phyloP scores from a whole-genome alignment of 1,284 basidiomycete species.

The Rhodofomes roseus region DNA sequence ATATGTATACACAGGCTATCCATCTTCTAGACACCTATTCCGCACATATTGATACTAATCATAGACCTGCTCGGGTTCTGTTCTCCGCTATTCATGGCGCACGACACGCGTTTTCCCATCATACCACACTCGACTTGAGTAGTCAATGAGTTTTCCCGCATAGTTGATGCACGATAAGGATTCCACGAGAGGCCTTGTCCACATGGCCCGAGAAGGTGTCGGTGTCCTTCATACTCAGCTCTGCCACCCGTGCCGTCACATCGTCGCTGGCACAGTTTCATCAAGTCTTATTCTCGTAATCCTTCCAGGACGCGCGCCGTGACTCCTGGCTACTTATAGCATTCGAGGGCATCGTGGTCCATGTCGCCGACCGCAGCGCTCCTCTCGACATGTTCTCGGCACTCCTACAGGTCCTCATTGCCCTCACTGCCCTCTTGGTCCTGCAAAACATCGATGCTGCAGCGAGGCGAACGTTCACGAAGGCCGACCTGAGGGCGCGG shows the following conservation, averaged over 20 bases:
- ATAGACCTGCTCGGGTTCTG: not conserved
- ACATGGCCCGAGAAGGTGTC: not conserved
- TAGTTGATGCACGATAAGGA: not conserved
- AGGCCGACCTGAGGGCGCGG: slow-evolving; percentile 20
- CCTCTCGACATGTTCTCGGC: slow-evolving; percentile 3
- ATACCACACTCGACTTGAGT: not conserved
- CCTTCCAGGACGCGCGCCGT: not conserved
- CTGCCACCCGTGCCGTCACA: not conserved
- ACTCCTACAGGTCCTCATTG: not conserved
- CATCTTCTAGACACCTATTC: not conserved
- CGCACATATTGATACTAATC: not conserved
- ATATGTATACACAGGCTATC: not conserved
- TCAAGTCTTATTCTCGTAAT: not conserved
- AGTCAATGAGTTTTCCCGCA: not conserved
- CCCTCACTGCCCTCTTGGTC: not conserved
- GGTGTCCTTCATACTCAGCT: not conserved
- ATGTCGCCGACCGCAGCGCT: not conserved
- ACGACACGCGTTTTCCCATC: not conserved
- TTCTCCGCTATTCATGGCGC: not conserved
- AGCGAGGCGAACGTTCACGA: slow-evolving; percentile 18
- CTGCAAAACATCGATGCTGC: not conserved
- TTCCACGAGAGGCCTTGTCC: not conserved
- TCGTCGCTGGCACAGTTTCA: not conserved
- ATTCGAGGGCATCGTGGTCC: not conserved
- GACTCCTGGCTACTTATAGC: not conserved